phyloP scores from a whole-genome alignment of 2,329 filamentous ascomycete genomes.

The Dactylellina cionopaga region DNA sequence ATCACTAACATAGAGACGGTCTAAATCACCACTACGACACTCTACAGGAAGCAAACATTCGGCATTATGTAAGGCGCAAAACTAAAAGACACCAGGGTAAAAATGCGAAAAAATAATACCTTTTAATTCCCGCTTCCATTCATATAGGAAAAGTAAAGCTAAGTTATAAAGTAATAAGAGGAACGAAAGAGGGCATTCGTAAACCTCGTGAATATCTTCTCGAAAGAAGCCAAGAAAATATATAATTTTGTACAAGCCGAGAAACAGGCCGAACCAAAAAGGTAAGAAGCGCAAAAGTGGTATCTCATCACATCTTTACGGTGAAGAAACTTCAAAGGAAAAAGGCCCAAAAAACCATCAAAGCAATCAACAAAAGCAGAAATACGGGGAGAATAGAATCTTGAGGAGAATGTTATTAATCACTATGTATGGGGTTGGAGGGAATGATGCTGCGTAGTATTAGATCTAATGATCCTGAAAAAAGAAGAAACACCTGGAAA shows the following conservation, averaged over 20 bases:
- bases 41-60: no score
- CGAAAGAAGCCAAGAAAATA: conserved; percentile 1
- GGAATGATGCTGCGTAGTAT: conserved; percentile 25
- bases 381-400: neutral
- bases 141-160: no score
- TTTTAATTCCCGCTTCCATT: neutral
- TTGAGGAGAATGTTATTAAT: conserved; percentile 31
- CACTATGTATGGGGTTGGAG: conserved; percentile 32
- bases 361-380: neutral
- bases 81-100: neutral
- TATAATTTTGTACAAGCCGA: conserved; percentile 37
- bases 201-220: neutral
- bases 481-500: conserved; percentile 40
- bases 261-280: neutral
- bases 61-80: no score
- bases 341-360: neutral
- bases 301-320: conserved; percentile 30
- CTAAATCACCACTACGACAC: no score
- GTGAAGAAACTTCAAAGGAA: neutral
- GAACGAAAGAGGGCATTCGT: neutral
- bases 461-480: conserved; percentile 25
- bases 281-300: conserved; percentile 7
- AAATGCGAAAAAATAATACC: neutral
- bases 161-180: neutral
- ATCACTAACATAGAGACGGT: no score